phyloP scores from a whole-genome alignment of 306 rosid species.

The Cicer cuneatum region DNA sequence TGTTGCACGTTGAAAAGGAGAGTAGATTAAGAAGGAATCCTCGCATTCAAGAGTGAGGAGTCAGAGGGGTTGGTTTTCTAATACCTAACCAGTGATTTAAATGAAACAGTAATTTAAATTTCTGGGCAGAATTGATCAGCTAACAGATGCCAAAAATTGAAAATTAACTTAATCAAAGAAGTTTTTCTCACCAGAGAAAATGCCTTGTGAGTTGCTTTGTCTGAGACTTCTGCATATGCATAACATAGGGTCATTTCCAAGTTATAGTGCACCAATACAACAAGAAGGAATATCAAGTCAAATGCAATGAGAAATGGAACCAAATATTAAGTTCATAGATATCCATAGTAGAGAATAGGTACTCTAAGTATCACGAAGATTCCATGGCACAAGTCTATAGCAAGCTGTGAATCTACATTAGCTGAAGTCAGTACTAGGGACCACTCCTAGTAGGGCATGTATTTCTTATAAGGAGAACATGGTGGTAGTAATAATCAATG shows the following conservation, averaged over 20 bases:
- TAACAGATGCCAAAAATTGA: conserved; percentile 9
- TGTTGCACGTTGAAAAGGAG: conserved; percentile 1
- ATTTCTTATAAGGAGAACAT: conserved; percentile 33
- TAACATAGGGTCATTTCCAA: conserved; percentile 42
- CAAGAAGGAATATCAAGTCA: conserved; percentile 35
- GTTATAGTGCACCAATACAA: conserved; percentile 18
- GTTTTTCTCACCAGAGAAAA: conserved; percentile 70
- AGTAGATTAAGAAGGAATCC: conserved; percentile 5
- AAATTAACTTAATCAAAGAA: conserved; percentile 35
- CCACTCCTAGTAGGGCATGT: neutral
- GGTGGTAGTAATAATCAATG: neutral
- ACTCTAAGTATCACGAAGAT: conserved; percentile 8
- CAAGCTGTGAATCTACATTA: conserved; percentile 24
- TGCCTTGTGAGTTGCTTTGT: conserved; percentile 54
- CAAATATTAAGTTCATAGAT: conserved; percentile 5
- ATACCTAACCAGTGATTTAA: conserved; percentile 31
- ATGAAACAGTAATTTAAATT: conserved; percentile 24
- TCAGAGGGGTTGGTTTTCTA: conserved; percentile 7
- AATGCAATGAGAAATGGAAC: conserved; percentile 26
- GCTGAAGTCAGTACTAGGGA: conserved; percentile 11
- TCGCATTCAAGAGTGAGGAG: conserved; percentile 10
- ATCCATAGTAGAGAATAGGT: conserved; percentile 27
- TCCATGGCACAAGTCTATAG: neutral
- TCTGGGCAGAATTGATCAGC: conserved; percentile 26
- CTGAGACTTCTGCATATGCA: conserved; percentile 68